A percentile compares a stretch with the other conserved stretches of the same genome.
phyloP scores from a whole-genome alignment of 148 eudicot genomes.

The Rheum nobile region DNA sequence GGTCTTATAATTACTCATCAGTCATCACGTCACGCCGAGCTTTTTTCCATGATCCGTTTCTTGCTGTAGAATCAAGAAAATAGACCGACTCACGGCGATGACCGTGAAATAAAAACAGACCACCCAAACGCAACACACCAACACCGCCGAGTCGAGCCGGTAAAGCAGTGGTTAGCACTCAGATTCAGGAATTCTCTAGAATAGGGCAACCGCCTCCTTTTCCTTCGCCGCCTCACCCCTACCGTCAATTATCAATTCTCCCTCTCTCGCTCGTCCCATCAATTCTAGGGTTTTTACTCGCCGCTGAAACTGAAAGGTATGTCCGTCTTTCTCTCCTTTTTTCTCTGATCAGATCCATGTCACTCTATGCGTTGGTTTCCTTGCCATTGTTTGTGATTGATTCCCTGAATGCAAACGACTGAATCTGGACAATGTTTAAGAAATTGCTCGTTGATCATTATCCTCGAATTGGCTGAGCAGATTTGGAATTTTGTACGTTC shows the following conservation, averaged over 20 bases:
- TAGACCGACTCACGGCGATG: neutral
- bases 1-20: too few relatives aligned
- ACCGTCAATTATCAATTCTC: neutral
- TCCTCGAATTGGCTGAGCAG: neutral
- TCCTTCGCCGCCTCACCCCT: neutral
- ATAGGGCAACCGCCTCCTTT: neutral
- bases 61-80: neutral
- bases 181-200: neutral
- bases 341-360: neutral
- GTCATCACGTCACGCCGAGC: too few relatives aligned
- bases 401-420: neutral
- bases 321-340: neutral
- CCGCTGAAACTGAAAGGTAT: neutral
- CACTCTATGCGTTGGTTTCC: neutral
- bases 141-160: neutral
- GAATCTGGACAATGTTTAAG: neutral
- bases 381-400: neutral
- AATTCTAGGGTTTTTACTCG: neutral
- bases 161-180: neutral
- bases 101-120: neutral
- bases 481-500: neutral
- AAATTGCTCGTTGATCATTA: neutral
- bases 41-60: neutral
- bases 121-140: neutral
- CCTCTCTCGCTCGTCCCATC: constrained; percentile 1